Evolutionary conservation across 352 stramenopile species (phyloP).

Genomic region (Pythium aphanidermatum): DNA sequence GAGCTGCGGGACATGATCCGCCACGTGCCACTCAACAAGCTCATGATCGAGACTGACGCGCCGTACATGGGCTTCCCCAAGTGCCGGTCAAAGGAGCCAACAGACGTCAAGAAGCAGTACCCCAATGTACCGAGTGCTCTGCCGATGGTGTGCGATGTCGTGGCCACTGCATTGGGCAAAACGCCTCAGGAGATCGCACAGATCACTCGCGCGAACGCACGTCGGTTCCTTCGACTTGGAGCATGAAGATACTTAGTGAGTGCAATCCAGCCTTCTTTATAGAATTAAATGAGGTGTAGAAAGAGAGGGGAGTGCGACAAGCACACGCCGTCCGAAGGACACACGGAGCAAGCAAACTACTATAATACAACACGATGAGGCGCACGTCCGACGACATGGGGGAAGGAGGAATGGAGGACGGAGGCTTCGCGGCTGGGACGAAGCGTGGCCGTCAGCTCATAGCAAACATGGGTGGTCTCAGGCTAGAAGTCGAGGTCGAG

Average conservation of each 20-base stretch:
- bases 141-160: conserved; percentile 44
- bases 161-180: conserved; percentile 38
- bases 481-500: conserved; percentile 25
- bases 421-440: no score
- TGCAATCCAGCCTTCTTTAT: no score
- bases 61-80: conserved; percentile 88
- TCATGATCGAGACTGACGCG: conserved; percentile 91
- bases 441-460: no score
- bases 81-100: conserved; percentile 33
- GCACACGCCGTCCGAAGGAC: no score
- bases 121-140: conserved; percentile 74
- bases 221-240: conserved; percentile 55
- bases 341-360: no score
- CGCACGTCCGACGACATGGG: no score
- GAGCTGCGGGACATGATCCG: conserved; percentile 46
- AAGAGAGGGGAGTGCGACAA: no score
- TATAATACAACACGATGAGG: no score
- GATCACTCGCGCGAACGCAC: conserved; percentile 57
- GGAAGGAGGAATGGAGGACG: no score
- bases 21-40: conserved; percentile 61
- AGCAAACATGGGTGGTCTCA: no score
- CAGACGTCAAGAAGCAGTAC: conserved; percentile 56
- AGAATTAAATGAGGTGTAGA: no score
- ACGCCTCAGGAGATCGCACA: conserved; percentile 51
- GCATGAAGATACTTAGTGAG: background rate